Base-by-base conservation (phyloP, 1,139 yeast species). In the Blastobotrys capitulatus region DNA sequence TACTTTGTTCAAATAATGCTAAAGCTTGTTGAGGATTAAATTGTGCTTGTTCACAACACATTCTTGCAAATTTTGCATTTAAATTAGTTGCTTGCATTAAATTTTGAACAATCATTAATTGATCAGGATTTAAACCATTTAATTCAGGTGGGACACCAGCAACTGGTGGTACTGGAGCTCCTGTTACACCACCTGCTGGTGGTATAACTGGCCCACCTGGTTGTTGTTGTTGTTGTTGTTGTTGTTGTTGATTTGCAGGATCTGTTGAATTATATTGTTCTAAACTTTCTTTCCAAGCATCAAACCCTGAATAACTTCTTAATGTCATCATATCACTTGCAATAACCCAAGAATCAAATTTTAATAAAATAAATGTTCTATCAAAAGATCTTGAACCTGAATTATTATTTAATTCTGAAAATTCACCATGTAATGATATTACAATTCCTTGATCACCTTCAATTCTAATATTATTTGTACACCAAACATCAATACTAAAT, bases 31-130 rank as follows among this genome's bases (percentile, higher is more conserved):
- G 82, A 59, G 79, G 82, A 66, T 87, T 85, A 90, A 95, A 90
- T 50, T 79, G 76, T 60, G 96, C 88, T 65, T 89, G 96, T 62
- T 89, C 90, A 48, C 92, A 85, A 46, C 94, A 76, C 88, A 90
- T 80, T 34, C 82, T 70, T 1, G 94, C 87, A 65, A 82, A 92
- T 59, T 86, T 86, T 25, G 86, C 73, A 58, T 79, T 89, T 56
- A 92, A 71, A 50, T 82, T 80, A 0, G 97, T 92, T 57, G 86
- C 89, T 44, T 77, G 67, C 67, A 84, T 78, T 26, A 92, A 71
- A 59, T 78, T 82, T 25, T 78, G 76, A 22, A 87, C 74, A 9
- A 87, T 68, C 54, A 82, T 84, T 56, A 83, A 81, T 63, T 88
- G 95, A 0, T 69, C 65, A 0, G 78, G 76, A 39, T 66, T 73